Percentiles rank a stretch among this genome's conserved stretches.
Conservation (phyloP, 2,329 filamentous ascomycete genomes). For the Paraconiothyrium brasiliense region DNA sequence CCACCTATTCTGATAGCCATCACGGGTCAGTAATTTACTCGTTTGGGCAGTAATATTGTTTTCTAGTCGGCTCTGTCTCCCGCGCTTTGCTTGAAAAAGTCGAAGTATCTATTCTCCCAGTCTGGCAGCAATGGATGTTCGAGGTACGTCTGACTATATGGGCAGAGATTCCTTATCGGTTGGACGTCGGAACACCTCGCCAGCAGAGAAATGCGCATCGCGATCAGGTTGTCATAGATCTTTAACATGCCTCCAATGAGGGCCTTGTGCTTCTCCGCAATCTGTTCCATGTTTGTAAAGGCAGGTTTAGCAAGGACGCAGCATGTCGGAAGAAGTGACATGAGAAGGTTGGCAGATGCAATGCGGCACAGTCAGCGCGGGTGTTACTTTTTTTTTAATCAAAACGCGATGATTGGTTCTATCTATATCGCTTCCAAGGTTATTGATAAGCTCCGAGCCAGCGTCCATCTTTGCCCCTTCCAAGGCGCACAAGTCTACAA, state of each 20-base stretch:
- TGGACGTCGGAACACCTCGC: conserved; percentile 18
- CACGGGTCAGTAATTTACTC: too few relatives aligned
- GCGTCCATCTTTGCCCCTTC: too few relatives aligned
- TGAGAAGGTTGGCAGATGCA: neutral
- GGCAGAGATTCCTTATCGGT: conserved; percentile 4
- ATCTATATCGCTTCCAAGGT: too few relatives aligned
- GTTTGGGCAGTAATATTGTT: neutral
- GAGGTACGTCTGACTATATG: neutral
- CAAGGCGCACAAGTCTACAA: too few relatives aligned
- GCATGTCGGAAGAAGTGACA: neutral
- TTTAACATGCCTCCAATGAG: conserved; percentile 19
- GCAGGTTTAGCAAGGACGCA: neutral
- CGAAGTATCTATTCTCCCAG: neutral
- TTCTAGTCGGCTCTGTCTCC: conserved; percentile 1
- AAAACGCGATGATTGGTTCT: neutral
- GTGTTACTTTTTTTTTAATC: neutral
- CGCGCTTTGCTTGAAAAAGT: conserved; percentile 2
- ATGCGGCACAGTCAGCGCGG: conserved; percentile 6
- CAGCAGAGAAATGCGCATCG: conserved; percentile 19
- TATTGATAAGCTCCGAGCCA: too few relatives aligned
- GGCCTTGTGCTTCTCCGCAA: conserved; percentile 19
- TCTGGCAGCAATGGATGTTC: conserved; percentile 1
- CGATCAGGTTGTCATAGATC: conserved; percentile 17
- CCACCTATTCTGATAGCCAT: too few relatives aligned
- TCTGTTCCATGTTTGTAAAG: conserved; percentile 14